Evolutionary conservation across 75 land plant species (phyloP), one percentile per base, ranked within the genome.

Genomic region (Pseudotsuga menziesii): DNA sequence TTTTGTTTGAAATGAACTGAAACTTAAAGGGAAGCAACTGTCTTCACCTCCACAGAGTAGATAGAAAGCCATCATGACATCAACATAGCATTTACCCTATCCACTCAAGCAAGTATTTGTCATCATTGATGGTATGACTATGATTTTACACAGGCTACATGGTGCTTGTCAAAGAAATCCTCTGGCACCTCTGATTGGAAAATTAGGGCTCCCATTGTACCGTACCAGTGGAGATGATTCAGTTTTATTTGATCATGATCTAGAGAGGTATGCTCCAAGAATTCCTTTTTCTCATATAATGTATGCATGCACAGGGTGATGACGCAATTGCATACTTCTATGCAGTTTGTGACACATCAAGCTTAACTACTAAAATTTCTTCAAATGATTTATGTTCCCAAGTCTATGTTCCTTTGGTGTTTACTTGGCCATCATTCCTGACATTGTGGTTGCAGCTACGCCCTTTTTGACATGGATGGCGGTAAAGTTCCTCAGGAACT

Each of bases 211-310:
- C 25, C 85, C 82, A 61, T 77, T 97, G 72, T 97, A 97, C 54
- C 93, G 98, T 22, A 97, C 99, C 3, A 92, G 99, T 88, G 99
- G 93, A 57, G 98, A 96, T 57, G 81, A 96, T 61, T 96, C 98
- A 56, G 91, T 96, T 56, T 72, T 96, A 54, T 96, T 91, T 86
- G 99, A 97, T 77, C 99, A 97, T 85, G 99, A 97, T 82, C 76
- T 97, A 35, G 90, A 97, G 75, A 97, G 99, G 99, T 90, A 82
- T 16, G 78, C 17, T 29, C 54, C 13, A 78, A 55, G 54, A 48
- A 48, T 8, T 60, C 61, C 23, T 60, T 20, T 20, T 20, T 60
- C 20, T 60, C 23, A 60, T 60, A 17, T 59, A n/a, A 59, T 59
- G 4, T 59, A 59, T 44, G 48, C 48, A 44, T 44, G 9, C 48